These are phyloP conservation scores for Aspergillus panamensis DNA, from an alignment of 495 filamentous ascomycete species.

Conservation along the genomic window DNA sequence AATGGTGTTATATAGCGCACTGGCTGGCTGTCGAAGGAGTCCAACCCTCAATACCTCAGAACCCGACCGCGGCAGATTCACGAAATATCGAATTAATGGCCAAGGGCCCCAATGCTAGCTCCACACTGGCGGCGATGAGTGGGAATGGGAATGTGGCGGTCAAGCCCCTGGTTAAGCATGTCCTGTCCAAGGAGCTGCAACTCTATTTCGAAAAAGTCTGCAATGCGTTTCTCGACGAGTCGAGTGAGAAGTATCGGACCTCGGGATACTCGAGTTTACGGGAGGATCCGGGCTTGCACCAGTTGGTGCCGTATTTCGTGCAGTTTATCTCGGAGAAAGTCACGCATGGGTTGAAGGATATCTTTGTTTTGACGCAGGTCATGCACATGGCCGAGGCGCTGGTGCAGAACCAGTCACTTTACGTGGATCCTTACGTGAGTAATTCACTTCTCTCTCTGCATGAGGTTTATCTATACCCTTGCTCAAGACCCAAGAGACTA, in stretches of 20 bases:
- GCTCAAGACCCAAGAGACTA: neutral
- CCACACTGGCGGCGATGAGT: constrained; percentile 74
- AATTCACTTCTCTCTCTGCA: neutral
- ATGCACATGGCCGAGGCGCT: constrained; percentile 82
- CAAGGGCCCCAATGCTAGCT: constrained; percentile 82
- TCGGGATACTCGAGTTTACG: constrained; percentile 78
- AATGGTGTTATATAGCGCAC: constrained; percentile 57
- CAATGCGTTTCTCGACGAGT: constrained; percentile 77
- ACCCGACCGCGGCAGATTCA: constrained; percentile 79
- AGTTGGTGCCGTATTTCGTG: constrained; percentile 92
- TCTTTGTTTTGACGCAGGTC: constrained; percentile 84
- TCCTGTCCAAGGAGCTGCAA: constrained; percentile 89
- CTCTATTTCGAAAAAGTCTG: constrained; percentile 97
- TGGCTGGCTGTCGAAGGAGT: constrained; percentile 97
- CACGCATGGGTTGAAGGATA: constrained; percentile 80
- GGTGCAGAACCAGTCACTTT: constrained; percentile 76
- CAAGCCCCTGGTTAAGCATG: constrained; percentile 89
- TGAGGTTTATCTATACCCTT: neutral
- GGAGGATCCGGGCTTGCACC: constrained; percentile 87
- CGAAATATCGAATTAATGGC: constrained; percentile 79
- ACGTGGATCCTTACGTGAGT: constrained; percentile 82
- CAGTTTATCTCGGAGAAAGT: constrained; percentile 93
- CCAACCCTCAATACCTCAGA: constrained; percentile 92
- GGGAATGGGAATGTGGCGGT: constrained; percentile 78
- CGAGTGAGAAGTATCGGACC: constrained; percentile 75